These are phyloP conservation scores for Brassica cretica DNA, from an alignment of 345 rosid genomes.

Conservation along the genomic window DNA sequence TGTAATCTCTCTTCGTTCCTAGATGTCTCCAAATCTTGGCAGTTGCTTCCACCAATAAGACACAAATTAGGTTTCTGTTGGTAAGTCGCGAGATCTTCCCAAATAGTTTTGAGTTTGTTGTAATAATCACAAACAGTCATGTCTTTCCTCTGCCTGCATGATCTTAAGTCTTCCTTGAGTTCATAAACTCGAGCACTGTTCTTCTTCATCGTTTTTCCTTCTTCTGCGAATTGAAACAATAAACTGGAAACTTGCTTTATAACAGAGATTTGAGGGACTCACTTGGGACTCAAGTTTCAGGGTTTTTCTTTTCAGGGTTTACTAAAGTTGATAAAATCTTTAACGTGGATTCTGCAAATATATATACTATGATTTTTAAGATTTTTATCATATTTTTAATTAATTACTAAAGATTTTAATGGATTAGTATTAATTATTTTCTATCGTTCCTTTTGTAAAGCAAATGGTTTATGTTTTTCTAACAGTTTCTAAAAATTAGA, in stretches of 20 bases:
- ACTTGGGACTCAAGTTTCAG: not conserved
- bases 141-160: not conserved
- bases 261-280: not conserved
- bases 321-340: no score
- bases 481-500: not conserved
- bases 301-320: no score
- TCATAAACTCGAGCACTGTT: not conserved
- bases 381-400: no score
- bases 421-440: no score
- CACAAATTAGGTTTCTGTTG: not conserved
- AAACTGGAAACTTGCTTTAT: not conserved
- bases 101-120: not conserved
- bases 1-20: not conserved
- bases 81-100: not conserved
- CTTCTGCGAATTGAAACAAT: not conserved
- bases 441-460: no score
- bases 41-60: not conserved
- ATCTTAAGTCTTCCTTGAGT: not conserved
- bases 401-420: no score
- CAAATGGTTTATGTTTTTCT: not conserved
- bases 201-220: not conserved
- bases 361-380: no score
- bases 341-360: no score
- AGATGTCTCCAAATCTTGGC: not conserved
- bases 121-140: not conserved